These are phyloP conservation scores for Pterocarpus macrocarpus DNA, from an alignment of 306 rosid genomes.

Conservation along the genomic window DNA sequence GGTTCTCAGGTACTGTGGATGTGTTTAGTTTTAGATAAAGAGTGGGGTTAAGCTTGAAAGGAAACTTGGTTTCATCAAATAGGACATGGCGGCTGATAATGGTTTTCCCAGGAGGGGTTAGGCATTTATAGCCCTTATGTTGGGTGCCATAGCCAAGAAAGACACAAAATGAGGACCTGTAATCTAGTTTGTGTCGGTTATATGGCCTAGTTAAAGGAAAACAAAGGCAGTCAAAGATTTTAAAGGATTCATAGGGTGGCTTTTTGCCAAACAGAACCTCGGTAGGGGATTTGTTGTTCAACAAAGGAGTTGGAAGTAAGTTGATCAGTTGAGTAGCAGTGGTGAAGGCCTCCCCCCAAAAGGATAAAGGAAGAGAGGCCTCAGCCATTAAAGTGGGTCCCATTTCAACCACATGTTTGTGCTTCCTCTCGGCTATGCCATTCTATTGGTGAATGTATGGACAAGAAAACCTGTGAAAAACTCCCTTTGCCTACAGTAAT, in stretches of 20 bases:
- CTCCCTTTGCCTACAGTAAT: neutral
- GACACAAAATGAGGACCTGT: too few species aligned
- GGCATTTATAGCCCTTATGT: too few species aligned
- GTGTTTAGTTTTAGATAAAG: too few species aligned
- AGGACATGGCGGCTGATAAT: neutral
- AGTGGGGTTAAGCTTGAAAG: too few species aligned
- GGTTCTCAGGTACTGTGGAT: too few species aligned
- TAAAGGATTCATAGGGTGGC: neutral
- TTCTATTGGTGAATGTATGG: neutral
- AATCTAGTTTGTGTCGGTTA: too few species aligned
- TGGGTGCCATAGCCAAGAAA: too few species aligned
- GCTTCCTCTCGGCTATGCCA: neutral
- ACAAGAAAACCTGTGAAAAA: neutral
- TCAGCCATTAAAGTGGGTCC: neutral
- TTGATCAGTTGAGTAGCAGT: neutral
- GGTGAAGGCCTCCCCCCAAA: neutral
- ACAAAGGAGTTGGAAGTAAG: rapidly evolving
- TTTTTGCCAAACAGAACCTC: too few species aligned
- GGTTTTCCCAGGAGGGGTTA: too few species aligned
- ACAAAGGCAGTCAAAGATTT: too few species aligned
- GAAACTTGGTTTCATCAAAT: neutral
- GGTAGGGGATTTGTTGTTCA: too few species aligned
- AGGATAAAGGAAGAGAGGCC: neutral
- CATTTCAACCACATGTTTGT: neutral
- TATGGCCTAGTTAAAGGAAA: too few species aligned